Conservation (phyloP, 108 stramenopile genomes). For the Pseudonitzschia delicatissima region DNA sequence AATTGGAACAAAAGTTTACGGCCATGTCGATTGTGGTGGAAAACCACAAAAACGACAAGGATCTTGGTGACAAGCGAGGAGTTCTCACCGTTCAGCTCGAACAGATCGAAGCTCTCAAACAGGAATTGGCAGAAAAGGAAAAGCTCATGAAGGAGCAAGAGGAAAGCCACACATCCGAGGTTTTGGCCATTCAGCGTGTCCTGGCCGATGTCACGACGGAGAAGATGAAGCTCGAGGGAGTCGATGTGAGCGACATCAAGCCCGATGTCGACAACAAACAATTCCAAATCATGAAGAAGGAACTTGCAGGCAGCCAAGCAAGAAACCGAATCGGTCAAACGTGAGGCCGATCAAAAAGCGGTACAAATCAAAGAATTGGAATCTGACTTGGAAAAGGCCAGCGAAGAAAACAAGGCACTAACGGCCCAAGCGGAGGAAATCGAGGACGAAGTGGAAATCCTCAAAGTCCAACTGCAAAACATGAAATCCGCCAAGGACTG, state of each 20-base stretch:
- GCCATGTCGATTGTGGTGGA: conserved; percentile 5
- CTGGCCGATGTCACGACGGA: conserved; percentile 46
- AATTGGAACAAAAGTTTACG: conserved; percentile 5
- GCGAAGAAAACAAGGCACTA: conserved; percentile 5
- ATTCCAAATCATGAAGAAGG: too few species aligned
- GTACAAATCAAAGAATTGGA: conserved; percentile 6
- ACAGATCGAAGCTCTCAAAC: conserved; percentile 21
- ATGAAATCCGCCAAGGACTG: conserved; percentile 5
- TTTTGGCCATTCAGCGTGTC: conserved; percentile 56
- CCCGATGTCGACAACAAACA: background rate
- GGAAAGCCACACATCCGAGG: conserved; percentile 34
- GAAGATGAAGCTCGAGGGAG: conserved; percentile 6
- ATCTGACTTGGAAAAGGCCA: conserved; percentile 14
- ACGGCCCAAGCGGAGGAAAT: background rate
- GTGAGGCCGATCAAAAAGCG: conserved; percentile 11
- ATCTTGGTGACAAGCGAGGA: background rate
- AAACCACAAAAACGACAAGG: background rate
- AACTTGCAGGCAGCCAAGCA: conserved; percentile 3
- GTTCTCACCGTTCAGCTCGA: background rate
- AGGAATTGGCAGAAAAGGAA: conserved; percentile 12
- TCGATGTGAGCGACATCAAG: background rate
- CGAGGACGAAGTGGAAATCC: background rate
- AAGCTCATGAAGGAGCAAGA: conserved; percentile 12
- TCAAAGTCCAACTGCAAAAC: too few species aligned
- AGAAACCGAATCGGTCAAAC: conserved; percentile 4